Percentiles rank a stretch among this genome's conserved stretches.
These are phyloP conservation scores for Cercospora sp. DNA, from an alignment of 2,329 filamentous ascomycete genomes.

Conservation along the genomic window DNA sequence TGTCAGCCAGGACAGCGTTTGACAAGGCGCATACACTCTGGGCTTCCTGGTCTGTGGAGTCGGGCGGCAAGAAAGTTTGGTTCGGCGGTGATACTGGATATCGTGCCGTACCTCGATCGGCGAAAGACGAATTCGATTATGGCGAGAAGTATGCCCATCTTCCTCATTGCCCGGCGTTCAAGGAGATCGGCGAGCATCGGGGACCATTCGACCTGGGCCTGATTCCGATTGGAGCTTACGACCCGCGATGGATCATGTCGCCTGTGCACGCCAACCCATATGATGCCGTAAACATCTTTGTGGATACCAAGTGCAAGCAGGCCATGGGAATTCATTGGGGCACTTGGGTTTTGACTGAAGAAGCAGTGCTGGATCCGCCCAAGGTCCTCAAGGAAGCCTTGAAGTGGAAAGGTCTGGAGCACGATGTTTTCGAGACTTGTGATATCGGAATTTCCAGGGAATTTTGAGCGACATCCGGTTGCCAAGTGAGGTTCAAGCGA, in stretches of 20 bases:
- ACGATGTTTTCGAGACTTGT: constrained; percentile 78
- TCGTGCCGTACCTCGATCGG: constrained; percentile 68
- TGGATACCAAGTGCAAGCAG: constrained; percentile 72
- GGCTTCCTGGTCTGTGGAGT: constrained; percentile 80
- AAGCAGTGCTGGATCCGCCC: constrained; percentile 84
- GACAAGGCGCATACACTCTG: constrained; percentile 79
- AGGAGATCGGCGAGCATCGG: constrained; percentile 73
- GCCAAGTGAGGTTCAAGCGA: background rate
- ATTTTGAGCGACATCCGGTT: constrained; percentile 39
- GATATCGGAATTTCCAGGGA: constrained; percentile 81
- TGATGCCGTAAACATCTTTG: constrained; percentile 86
- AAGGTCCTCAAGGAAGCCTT: constrained; percentile 70
- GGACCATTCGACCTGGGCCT: constrained; percentile 89
- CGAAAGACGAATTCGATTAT: constrained; percentile 69
- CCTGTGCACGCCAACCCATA: constrained; percentile 82
- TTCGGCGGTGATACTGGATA: constrained; percentile 91
- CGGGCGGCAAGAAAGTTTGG: constrained; percentile 74
- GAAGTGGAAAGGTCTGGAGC: constrained; percentile 63
- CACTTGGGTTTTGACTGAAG: constrained; percentile 77
- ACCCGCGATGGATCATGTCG: constrained; percentile 71
- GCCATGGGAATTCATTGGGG: constrained; percentile 94
- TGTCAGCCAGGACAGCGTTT: constrained; percentile 65
- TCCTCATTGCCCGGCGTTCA: constrained; percentile 80
- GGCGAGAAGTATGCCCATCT: constrained; percentile 60
- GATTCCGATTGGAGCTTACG: constrained; percentile 91